These are phyloP conservation scores for Diophrys sp. DNA, from an alignment of 73 alveolate genomes.

Conservation along the genomic window DNA sequence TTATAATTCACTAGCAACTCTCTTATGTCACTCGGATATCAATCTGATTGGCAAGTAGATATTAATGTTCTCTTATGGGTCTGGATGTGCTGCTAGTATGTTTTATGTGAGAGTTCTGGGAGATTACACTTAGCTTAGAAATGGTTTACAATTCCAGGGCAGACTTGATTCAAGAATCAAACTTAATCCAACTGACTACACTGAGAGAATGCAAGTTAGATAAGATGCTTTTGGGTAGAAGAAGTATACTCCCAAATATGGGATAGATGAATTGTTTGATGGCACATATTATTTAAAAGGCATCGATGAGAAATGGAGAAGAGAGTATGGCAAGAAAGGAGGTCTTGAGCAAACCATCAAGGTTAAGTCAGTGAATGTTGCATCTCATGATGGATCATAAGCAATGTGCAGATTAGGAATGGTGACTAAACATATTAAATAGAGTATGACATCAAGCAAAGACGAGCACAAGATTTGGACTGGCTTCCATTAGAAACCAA, in stretches of 20 bases:
- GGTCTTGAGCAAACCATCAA: background rate
- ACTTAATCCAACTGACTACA: constrained; percentile 75
- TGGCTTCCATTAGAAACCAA: too few species aligned
- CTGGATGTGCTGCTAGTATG: constrained; percentile 97
- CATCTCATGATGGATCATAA: too few species aligned
- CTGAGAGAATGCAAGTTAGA: constrained; percentile 69
- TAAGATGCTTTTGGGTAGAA: constrained; percentile 70
- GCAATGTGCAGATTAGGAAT: too few species aligned
- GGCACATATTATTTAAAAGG: constrained; percentile 86
- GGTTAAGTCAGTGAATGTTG: too few species aligned
- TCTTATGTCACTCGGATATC: constrained; percentile 69
- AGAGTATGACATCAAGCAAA: too few species aligned
- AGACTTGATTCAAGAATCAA: constrained; percentile 72
- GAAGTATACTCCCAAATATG: constrained; percentile 66
- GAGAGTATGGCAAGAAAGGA: constrained; percentile 41
- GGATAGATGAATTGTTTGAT: constrained; percentile 66
- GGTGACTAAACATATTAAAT: too few species aligned
- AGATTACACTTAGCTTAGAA: constrained; percentile 46
- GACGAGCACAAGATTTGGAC: too few species aligned
- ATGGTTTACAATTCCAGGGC: constrained; percentile 49
- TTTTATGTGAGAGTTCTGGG: constrained; percentile 63
- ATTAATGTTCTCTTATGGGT: constrained; percentile 95
- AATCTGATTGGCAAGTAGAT: constrained; percentile 81
- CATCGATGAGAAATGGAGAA: constrained; percentile 87
- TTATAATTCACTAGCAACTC: constrained; percentile 75